Evolutionary conservation across 306 rosid species (phyloP).

Genomic region (Trifolium dubium): DNA sequence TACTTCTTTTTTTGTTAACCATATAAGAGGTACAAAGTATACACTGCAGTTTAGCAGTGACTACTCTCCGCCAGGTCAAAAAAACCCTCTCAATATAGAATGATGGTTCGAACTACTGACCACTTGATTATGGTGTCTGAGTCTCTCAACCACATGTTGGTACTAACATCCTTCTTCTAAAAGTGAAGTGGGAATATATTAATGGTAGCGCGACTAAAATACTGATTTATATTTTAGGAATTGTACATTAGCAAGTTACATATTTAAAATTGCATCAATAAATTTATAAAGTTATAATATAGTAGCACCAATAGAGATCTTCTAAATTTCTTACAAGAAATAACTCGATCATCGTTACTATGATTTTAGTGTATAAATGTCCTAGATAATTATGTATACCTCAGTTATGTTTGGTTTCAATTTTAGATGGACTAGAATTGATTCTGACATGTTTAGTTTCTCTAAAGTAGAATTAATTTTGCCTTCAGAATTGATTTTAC

Average conservation of each 20-base stretch:
- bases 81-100: background rate
- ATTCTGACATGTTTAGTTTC: too few relatives aligned
- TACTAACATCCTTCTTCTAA: background rate
- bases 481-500: too few relatives aligned
- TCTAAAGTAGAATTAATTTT: too few relatives aligned
- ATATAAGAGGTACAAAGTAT: background rate
- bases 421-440: too few relatives aligned
- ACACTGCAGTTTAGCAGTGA: background rate
- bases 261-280: background rate
- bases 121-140: background rate
- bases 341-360: background rate
- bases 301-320: background rate
- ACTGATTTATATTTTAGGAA: background rate
- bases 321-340: background rate
- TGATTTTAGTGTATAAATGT: background rate
- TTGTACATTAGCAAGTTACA: background rate
- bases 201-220: background rate
- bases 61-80: background rate
- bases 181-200: background rate
- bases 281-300: too few relatives aligned
- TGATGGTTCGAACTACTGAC: background rate
- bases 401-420: too few relatives aligned
- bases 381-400: too few relatives aligned
- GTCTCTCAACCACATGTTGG: background rate
- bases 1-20: background rate